Evolutionary conservation across 2,329 filamentous ascomycete species (phyloP), one percentile per base, ranked within the genome.

Genomic region (Ophiostoma himal-ulmi): DNA sequence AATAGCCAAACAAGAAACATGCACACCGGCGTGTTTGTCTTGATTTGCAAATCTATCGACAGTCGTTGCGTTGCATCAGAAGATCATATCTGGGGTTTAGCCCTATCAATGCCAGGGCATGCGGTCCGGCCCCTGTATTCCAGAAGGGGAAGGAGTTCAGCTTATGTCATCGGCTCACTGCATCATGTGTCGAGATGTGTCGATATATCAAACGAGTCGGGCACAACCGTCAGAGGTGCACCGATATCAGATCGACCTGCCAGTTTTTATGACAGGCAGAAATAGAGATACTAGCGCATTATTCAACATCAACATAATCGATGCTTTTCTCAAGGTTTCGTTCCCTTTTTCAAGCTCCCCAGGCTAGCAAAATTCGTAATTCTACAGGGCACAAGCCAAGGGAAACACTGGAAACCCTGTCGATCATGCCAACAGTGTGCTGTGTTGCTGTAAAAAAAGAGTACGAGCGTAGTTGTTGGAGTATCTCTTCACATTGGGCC

Each of bases 1-100:
- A 22, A 26, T 17, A 30, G 30, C 30, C 39, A 57, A 57, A 26
- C 10, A 26, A 57, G 14, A 5, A 26, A 17, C 52, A 57, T 26
- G n/a, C 52, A 57, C 10, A 57, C 52, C 10, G 52, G 26, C 52
- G 52, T 62, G 57, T 20, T n/a, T 13, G 3, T 14, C 26, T 57
- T 57, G 8, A 13, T 48, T 48, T 39, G 10, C 13, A 1, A 39
- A 39, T 39, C 37, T 48, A 20, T 48, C 7, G 37, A 48, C 20
- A 48, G 20, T 20, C 44, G 44, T 48, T 48, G 44, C 44, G 44
- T 48, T 48, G 44, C 44, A 48, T 48, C 44, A 48, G 44, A 20
- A 48, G 44, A 48, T 48, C 44, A 57, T 57, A 57, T 57, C 52
- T 57, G 52, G 52, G 52, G 52, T 57, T 57, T 26, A 57, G 26